phyloP scores from a whole-genome alignment of 2,329 filamentous ascomycete genomes.

The Hymenoscyphus infarciens region DNA sequence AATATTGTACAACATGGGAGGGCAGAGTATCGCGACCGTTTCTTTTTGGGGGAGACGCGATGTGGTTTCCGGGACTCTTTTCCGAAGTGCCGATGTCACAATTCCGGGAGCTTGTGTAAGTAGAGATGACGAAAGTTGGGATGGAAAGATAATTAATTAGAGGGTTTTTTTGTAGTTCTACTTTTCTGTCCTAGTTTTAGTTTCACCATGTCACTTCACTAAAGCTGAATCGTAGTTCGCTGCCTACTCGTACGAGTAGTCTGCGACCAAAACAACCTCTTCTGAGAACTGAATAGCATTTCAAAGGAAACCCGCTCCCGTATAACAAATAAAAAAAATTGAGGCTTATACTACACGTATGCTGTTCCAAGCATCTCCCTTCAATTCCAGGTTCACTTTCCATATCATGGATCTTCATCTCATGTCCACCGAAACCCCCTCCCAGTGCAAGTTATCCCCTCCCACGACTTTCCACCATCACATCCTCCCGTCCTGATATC shows the following conservation, averaged over 20 bases:
- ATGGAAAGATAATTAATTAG: too few species aligned
- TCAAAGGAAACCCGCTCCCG: conserved; percentile 5
- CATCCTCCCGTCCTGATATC: background rate
- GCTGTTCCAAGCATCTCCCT: background rate
- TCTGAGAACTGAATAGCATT: background rate
- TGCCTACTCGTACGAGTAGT: background rate
- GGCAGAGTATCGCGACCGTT: background rate
- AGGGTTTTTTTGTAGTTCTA: too few species aligned
- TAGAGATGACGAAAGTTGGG: too few species aligned
- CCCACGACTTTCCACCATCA: background rate
- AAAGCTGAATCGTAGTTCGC: background rate
- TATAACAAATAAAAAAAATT: conserved; percentile 2
- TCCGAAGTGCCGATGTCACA: background rate
- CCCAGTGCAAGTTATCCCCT: background rate
- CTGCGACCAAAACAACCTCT: background rate
- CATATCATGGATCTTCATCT: background rate
- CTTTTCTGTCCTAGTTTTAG: too few species aligned
- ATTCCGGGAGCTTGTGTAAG: background rate
- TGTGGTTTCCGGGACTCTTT: conserved; percentile 2
- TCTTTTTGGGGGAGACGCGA: conserved; percentile 12
- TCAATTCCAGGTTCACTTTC: background rate
- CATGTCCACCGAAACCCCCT: background rate
- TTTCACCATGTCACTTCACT: background rate
- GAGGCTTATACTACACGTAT: background rate
- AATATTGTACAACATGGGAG: background rate